Evolutionary conservation across 306 rosid species (phyloP), one percentile per base, ranked within the genome.

Genomic region (Gynostemma pentaphyllum): DNA sequence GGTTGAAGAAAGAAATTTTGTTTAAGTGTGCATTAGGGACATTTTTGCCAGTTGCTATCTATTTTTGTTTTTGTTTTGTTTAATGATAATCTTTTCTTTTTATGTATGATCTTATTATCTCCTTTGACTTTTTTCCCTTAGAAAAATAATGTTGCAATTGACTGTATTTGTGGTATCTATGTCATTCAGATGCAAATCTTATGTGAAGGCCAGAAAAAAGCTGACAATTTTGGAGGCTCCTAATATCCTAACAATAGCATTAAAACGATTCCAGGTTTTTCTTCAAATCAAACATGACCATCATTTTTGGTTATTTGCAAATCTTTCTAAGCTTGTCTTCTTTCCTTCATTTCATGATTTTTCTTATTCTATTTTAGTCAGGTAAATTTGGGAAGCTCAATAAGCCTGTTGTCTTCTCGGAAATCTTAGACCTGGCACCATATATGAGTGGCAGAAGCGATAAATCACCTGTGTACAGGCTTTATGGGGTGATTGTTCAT

Each of bases 311-410:
- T 36, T 50, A 9, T 55, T 12, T 44, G 39, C 47, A 50, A n/a
- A 15, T 36, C 36, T 66, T 22, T 21, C 8, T 36, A 19, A 15
- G 34, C 37, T 15, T 61, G n/a, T n/a, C n/a, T 61, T 14, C 50
- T 61, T 60, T 21, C 4, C 39, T 11, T 60, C 2, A 22, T 23
- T 39, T 36, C 39, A 23, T n/a, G 22, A 21, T 30, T 19, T 48
- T 47, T 66, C 29, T 50, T 50, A 19, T 65, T 45, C 46, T 21
- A 66, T 60, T 73, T 68, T 84, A 92, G 99, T 88, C 97, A 4
- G 99, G 99, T 13, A 88, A 82, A 70, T 94, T 94, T 73, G 99
- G 99, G 78, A 94, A 94, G 85, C 95, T 94, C 76, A 94, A 86
- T 73, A 94, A 94, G 79, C 94, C 99, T 36, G 73, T 94, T 73